These are phyloP conservation scores for Phytophthora lateralis DNA, from an alignment of 352 stramenopile species.

Conservation along the genomic window DNA sequence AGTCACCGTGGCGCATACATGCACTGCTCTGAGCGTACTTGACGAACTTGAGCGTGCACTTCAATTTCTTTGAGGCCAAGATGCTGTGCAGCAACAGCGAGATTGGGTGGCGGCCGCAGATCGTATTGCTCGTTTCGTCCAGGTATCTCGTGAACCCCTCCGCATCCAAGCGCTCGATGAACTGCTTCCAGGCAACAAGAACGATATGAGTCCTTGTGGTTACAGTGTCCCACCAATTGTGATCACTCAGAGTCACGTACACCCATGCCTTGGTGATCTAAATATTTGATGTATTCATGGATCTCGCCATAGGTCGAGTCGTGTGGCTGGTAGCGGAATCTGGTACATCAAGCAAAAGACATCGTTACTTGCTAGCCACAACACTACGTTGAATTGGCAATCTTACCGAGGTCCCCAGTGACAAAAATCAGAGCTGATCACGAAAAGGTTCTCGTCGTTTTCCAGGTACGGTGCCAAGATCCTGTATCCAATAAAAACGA, in stretches of 20 bases:
- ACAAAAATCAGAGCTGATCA: constrained; percentile 98
- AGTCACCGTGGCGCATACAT: constrained; percentile 87
- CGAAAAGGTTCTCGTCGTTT: constrained; percentile 92
- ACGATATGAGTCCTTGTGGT: neutral
- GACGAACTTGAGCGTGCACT: constrained; percentile 90
- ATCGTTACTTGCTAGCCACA: neutral
- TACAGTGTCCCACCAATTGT: neutral
- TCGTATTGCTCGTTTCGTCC: constrained; percentile 95
- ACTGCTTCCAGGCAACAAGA: constrained; percentile 29
- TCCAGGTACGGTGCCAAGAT: constrained; percentile 93
- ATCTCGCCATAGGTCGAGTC: constrained; percentile 89
- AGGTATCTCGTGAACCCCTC: constrained; percentile 95
- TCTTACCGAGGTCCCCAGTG: constrained; percentile 92
- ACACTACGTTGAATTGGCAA: neutral
- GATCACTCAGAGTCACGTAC: constrained; percentile 31
- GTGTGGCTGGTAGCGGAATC: constrained; percentile 92
- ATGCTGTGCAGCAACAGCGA: constrained; percentile 75
- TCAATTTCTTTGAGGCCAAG: constrained; percentile 53
- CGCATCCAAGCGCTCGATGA: constrained; percentile 93
- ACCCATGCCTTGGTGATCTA: constrained; percentile 92
- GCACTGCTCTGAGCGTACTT: constrained; percentile 93
- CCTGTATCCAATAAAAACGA: constrained; percentile 28
- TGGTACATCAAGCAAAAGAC: constrained; percentile 18
- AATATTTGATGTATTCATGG: constrained; percentile 94
- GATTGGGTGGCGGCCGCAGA: constrained; percentile 97